Base-by-base conservation (phyloP, 768 basidiomycete genomes). In the Macrolepiota dolichaula region DNA sequence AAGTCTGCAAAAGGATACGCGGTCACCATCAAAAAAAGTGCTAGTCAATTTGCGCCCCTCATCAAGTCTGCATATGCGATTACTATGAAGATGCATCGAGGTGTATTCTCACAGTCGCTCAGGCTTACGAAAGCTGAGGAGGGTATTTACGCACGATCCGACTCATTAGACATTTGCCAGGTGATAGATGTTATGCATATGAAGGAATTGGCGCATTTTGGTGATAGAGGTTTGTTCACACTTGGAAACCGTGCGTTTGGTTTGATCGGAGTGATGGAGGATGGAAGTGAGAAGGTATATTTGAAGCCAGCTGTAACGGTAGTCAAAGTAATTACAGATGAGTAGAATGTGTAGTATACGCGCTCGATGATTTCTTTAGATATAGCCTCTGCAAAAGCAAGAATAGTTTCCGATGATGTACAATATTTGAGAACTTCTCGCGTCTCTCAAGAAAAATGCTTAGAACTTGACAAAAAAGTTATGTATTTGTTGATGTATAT, bases 171-270 rank as follows among this genome's bases (percentile, higher is more conserved):
- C 12, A 27, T 27, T 13, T 12, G 12, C 40, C 40, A n/a, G n/a
- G 40, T 4, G n/a, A 42, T 42, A n/a, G 40, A 42, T 13, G 40
- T 42, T 13, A 4, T 11, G 10, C 40, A 13, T 13, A n/a, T 4
- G 12, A 11, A 42, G n/a, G 4, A 42, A 12, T 11, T 42, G 2
- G 13, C 40, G 13, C 13, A 12, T n/a, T n/a, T 42, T 11, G 10
- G 40, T 4, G 4, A 42, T 13, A 4, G n/a, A 42, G 40, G 29
- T 32, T 7, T 12, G 10, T 42, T 55, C 7, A 27, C 42, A 3
- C 38, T 55, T 1, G 54, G 54, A 15, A 40, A 55, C 40, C 54
- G 54, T 42, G 37, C 37, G 24, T 55, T 55, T 25, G 54, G 54
- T 22, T 22, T 55, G 37, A 24, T 29, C 5, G 38, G 38, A 19